Evolutionary conservation across 768 basidiomycete genomes (phyloP), one percentile per base, ranked within the genome.

Genomic region (Hericium erinaceus): DNA sequence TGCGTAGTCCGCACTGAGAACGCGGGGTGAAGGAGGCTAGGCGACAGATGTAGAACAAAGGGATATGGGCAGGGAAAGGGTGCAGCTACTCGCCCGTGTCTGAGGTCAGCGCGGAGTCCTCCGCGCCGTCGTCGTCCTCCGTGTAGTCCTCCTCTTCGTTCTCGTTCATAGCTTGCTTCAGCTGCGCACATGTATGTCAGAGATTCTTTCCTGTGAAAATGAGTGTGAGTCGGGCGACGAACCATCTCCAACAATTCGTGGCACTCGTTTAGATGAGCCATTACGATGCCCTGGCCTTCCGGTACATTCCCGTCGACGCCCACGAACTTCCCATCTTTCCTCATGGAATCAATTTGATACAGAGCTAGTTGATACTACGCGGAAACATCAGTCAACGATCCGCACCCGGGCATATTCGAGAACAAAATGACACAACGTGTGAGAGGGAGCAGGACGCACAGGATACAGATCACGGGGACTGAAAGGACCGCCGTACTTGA

Each of bases 181-280:
- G 73, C 89, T 89, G 46, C 2, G 18, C n/a, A n/a, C 3, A 20
- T 7, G 28, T 26, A 8, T 2, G 28, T 37, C 49, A 26, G 22
- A 22, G 15, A 51, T 10, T 15, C 7, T 22, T 22, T 22, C 22
- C 22, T 22, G 54, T 37, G 22, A 22, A 9, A 52, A 38, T 10
- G 28, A 12, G 9, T 18, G 37, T 24, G 46, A 46, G 5, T 38
- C 51, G 54, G 44, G 39, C 28, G 28, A 40, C 80, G 41, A 62
- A 90, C 90, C 93, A 98, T 95, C 73, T 94, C 93, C 12, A 98
- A 76, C 56, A 98, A 74, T 69, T 98, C 95, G 66, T 98, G 95
- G 58, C 94, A 95, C 71, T 98, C 95, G 61, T 88, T 94, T 53
- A 98, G 74, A 70, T 98, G 93, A 3, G 95, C 95, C 79, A 93